Base-by-base conservation (phyloP, 495 filamentous ascomycete species). In the Aspergillus incahuasiensis region DNA sequence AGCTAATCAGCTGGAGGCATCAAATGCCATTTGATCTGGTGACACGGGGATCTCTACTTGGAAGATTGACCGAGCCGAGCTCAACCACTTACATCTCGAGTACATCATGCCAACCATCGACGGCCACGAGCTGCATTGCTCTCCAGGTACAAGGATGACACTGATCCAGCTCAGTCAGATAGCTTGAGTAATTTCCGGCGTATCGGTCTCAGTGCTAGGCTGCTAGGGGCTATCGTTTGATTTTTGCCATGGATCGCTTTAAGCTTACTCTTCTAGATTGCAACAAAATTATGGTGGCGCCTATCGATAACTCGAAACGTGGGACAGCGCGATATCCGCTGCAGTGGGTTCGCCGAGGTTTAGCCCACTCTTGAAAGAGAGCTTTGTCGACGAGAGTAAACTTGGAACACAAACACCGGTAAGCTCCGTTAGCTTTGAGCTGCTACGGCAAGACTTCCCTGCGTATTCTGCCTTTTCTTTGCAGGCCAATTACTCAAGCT, bases 241-340 rank as follows among this genome's bases (percentile, higher is more conserved):
- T 28, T 28, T 28, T 4, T 8, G 25, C 25, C 25, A 28, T 28
- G 25, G 8, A 28, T 28, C 25, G 25, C 25, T 28, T 28, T 28
- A 35, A 15, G 32, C 32, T 35, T 35, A 35, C 32, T 35, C 6
- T 35, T 35, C 32, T 35, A 35, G 32, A 35, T 35, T 35, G 32
- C 6, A 35, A 11, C 32, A 35, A 35, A 35, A 35, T 11, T 28
- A 50, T 30, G 34, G 46, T 39, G 48, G 52, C 47, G 57, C 52
- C 57, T 60, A 55, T 55, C 52, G 52, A 54, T 55, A 56, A 53
- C 35, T 47, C 43, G 43, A 43, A 56, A 60, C 49, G 58, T 56
- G 52, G 58, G 57, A 59, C 57, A 55, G 47, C 57, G 52, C 52
- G 52, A 55, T 59, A 55, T 55, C 57, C 57, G 57, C 32, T 35